Evolutionary conservation across 1,284 basidiomycete genomes (phyloP), one percentile per base, ranked within the genome.

Genomic region (Malassezia nana): DNA sequence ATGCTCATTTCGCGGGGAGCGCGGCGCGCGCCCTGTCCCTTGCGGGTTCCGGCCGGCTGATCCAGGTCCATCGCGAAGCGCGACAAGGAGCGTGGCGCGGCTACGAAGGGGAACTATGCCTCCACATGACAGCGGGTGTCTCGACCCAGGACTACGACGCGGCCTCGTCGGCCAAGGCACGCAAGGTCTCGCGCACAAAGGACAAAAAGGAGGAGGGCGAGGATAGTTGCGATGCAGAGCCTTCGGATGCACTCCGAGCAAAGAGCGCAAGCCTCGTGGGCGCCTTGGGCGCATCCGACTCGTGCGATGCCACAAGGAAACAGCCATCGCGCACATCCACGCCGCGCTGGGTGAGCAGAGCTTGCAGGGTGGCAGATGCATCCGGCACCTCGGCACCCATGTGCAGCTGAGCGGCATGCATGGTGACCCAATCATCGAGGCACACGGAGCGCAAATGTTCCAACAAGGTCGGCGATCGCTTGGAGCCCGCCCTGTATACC

Each of bases 1-100:
- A 72, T 72, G 59, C 44, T 62, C 26, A 72, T 45, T 16, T 50
- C 47, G 18, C 47, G 38, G 13, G 28, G 25, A 4, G 28, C 46
- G 12, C 38, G 12, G 45, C 44, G 44, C 35, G 12, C 30, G 26
- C 26, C 42, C 26, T 6, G 29, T 38, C 25, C 35, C 48, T 50
- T 41, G 25, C 52, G 45, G 12, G 42, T 31, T 15, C 15, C 50
- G 33, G 50, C 54, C 33, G 29, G 42, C 54, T 50, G 50, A 40
- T 56, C 54, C 13, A 56, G 48, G 48, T 56, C 54, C 54, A 56
- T 56, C 28, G 41, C 33, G 30, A n/a, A 24, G 16, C 35, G 13
- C 18, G 49, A 32, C 13, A 41, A 10, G 50, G 22, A 42, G 43
- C n/a, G 50, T 32, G 12, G 32, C 49, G 5, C 30, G 41, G 32